A percentile compares a stretch with the other conserved stretches of the same genome.
phyloP scores from a whole-genome alignment of 257 asterid genomes.

The Solanum chiquidenum region DNA sequence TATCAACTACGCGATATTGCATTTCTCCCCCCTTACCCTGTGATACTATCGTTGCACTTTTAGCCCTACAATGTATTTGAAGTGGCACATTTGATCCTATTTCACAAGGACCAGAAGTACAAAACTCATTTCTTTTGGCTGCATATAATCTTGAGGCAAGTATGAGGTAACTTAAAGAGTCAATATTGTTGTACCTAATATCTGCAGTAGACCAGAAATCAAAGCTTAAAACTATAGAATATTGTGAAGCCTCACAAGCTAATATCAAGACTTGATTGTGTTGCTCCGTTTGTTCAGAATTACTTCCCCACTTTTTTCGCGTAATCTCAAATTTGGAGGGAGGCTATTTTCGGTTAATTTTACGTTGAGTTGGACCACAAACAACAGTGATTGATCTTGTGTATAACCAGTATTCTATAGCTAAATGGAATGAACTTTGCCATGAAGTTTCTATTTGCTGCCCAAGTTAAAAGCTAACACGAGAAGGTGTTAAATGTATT shows the following conservation, averaged over 20 bases:
- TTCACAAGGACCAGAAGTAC: neutral
- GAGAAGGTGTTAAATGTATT: neutral
- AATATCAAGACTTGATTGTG: neutral
- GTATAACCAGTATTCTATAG: neutral
- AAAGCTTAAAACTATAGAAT: neutral
- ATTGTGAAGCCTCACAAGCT: neutral
- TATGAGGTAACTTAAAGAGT: neutral
- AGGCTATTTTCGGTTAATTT: neutral
- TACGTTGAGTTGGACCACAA: neutral
- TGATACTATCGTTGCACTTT: neutral
- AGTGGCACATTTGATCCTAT: neutral
- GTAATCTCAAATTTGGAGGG: too few species aligned
- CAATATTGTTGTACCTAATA: neutral
- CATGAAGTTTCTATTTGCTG: neutral
- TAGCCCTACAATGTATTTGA: neutral
- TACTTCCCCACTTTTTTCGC: neutral
- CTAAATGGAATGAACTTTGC: neutral
- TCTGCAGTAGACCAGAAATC: neutral
- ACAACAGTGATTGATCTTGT: neutral
- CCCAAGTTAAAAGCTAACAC: neutral
- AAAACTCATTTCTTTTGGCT: neutral
- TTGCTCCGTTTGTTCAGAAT: neutral
- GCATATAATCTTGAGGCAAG: neutral
- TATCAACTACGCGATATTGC: neutral
- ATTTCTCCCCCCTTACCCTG: neutral